Evolutionary conservation across 768 basidiomycete species (phyloP).

Genomic region (Artomyces pyxidatus): DNA sequence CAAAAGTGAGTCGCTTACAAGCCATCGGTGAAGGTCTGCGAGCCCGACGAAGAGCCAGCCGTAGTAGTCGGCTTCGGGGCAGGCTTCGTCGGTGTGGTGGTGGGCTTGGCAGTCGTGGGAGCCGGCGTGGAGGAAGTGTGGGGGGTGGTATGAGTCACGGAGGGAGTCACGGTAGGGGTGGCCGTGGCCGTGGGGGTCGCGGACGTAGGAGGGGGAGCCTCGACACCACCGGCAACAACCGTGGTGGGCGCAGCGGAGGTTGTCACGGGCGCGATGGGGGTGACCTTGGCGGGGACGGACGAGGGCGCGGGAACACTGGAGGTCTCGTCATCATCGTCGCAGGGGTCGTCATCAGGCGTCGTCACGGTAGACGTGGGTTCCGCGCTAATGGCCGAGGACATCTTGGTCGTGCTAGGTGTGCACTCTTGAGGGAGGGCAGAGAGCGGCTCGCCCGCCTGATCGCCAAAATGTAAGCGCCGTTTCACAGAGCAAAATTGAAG

Average conservation of each 20-base stretch:
- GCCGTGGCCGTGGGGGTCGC: not conserved
- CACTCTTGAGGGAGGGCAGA: conserved; percentile 45
- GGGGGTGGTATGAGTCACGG: too few species aligned
- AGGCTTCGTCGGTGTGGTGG: too few species aligned
- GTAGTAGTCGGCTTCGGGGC: too few species aligned
- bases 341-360: conserved; percentile 16
- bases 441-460: conserved; percentile 44
- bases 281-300: conserved; percentile 2
- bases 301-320: conserved; percentile 5
- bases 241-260: conserved; percentile 1
- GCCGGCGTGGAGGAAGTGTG: conserved; percentile 12
- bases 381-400: conserved; percentile 9
- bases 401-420: conserved; percentile 30
- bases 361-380: conserved; percentile 3
- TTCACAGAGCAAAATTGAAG: conserved; percentile 2
- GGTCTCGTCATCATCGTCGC: conserved; percentile 10
- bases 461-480: not conserved
- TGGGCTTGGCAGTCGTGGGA: conserved; percentile 17
- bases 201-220: not conserved
- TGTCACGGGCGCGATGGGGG: conserved; percentile 1
- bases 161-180: too few species aligned
- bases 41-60: conserved; percentile 3
- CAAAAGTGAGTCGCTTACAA: conserved; percentile 2
- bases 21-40: not conserved
- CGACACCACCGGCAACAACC: not conserved